Evolutionary conservation across 345 rosid genomes (phyloP), one percentile per base, ranked within the genome.

Genomic region (Salix dunnii): DNA sequence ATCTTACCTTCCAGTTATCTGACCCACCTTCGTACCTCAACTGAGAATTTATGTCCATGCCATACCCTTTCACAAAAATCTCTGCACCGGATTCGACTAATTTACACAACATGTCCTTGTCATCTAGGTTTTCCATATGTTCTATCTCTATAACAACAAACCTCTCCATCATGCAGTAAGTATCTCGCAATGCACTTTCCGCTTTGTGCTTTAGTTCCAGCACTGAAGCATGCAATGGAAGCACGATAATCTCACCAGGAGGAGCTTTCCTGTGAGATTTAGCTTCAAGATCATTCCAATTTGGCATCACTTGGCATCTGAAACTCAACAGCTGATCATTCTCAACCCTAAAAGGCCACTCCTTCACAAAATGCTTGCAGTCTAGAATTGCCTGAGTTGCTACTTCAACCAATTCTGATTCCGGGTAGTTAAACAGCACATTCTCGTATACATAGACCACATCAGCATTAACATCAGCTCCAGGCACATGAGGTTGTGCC

Each of bases 1-100:
- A 95, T 69, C 72, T 88, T 72, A 93, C 92, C 83, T 83, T 85
- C 99, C 98, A 93, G 31, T 87, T 93, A 20, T 89, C 92, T 25
- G 85, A 79, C 28, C 97, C 98, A 12, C 93, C 90, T 86, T 95
- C 90, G 35, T 76, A 85, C 82, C 81, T 87, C 42, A 89, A 73
- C 23, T 79, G 78, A 2, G 81, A 77, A 43, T 76, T 81, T 71
- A 73, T 38, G 51, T 90, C 92, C 49, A 84, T 81, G 38, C 93
- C 91, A 30, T 7, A 60, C 35, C 96, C 98, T 38, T 81, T 84
- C 43, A 93, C 83, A 55, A 79, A 67, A 78, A 93, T 63, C 63
- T 81, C 86, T 49, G 85, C 78, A 61, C 94, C 89, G 1, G 93
- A 85, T 73, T 90, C 88, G 21, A 88, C 7, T 36, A 76, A 82